Conservation (phyloP, 2,329 filamentous ascomycete species). For the Fusarium humuli region DNA sequence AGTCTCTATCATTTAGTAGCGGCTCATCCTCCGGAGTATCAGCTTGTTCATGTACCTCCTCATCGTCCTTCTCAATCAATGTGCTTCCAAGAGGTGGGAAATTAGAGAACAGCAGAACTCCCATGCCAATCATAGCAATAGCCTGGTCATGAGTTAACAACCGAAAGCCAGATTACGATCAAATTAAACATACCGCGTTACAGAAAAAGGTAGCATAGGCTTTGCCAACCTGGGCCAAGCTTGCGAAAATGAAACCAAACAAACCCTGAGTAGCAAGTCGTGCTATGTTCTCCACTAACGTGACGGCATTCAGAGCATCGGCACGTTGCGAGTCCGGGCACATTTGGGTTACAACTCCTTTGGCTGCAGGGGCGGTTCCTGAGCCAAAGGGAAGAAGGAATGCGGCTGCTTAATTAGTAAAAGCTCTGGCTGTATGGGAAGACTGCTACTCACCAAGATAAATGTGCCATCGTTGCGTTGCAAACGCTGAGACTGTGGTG, state of each 20-base stretch:
- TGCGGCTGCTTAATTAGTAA: constrained; percentile 57
- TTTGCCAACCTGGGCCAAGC: constrained; percentile 68
- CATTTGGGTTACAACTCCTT: constrained; percentile 80
- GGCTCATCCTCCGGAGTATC: background rate
- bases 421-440: too few relatives aligned
- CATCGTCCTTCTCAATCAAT: constrained; percentile 47
- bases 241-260: constrained; percentile 75
- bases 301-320: constrained; percentile 76
- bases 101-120: constrained; percentile 56
- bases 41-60: background rate
- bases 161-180: accelerated
- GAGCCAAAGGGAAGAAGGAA: constrained; percentile 75
- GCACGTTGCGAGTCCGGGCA: constrained; percentile 69
- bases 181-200: constrained; percentile 65
- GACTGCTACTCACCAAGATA: constrained; percentile 63
- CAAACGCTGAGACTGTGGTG: constrained; percentile 72
- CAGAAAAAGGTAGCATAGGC: constrained; percentile 73
- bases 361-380: constrained; percentile 75
- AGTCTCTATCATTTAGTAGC: background rate
- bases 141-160: constrained; percentile 52
- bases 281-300: constrained; percentile 76
- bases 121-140: constrained; percentile 61
- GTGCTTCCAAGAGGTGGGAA: constrained; percentile 56
- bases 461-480: constrained; percentile 73
- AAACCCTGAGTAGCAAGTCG: constrained; percentile 71